phyloP scores from a whole-genome alignment of 352 stramenopile genomes.

The Stramenopiles sp. region DNA sequence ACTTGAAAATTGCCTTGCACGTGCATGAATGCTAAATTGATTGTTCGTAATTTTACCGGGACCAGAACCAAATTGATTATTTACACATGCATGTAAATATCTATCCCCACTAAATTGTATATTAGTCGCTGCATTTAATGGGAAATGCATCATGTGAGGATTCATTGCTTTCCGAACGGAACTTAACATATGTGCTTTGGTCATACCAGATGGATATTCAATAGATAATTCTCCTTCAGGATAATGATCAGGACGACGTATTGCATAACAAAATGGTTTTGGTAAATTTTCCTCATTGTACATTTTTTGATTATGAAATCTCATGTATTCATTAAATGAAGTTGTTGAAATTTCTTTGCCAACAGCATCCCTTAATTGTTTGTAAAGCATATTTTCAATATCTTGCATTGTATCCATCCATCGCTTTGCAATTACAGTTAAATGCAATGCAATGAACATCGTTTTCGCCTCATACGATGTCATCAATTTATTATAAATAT shows the following conservation, averaged over 20 bases:
- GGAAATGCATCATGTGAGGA: constrained; percentile 25
- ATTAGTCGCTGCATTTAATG: neutral
- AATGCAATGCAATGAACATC: neutral
- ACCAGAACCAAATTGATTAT: constrained; percentile 17
- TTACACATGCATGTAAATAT: neutral
- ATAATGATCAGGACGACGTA: constrained; percentile 23
- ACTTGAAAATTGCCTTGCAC: constrained; percentile 39
- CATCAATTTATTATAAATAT: neutral
- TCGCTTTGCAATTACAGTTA: constrained; percentile 10
- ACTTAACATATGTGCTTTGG: constrained; percentile 22
- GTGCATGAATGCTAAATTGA: constrained; percentile 22
- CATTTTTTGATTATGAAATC: constrained; percentile 26
- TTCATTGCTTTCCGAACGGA: constrained; percentile 27
- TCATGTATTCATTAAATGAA: constrained; percentile 30
- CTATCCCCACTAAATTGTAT: neutral
- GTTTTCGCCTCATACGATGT: neutral
- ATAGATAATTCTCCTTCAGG: constrained; percentile 27
- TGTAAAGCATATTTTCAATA: constrained; percentile 28
- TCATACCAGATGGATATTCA: constrained; percentile 17
- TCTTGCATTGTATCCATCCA: constrained; percentile 18
- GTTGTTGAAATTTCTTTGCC: constrained; percentile 23
- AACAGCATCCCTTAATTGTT: constrained; percentile 29
- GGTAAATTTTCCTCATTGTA: constrained; percentile 20
- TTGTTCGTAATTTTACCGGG: constrained; percentile 12
- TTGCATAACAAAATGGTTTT: constrained; percentile 26